Conservation (phyloP, 768 basidiomycete species). For the Cystofilobasidium bisporidii region DNA sequence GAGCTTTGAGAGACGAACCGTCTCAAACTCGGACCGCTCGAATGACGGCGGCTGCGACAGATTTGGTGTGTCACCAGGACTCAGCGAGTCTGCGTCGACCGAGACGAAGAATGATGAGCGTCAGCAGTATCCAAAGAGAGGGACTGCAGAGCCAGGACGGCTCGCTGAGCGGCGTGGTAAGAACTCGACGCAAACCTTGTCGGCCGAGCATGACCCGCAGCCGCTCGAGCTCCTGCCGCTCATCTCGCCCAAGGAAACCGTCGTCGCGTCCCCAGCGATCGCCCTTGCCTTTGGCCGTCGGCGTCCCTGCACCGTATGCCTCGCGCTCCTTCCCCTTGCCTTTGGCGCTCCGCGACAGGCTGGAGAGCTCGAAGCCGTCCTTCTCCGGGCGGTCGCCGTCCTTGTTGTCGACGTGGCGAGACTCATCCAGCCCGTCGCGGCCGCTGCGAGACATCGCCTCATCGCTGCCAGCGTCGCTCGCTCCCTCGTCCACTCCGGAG, state of each 20-base stretch:
- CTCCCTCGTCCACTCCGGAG: background rate
- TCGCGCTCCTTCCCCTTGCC: background rate
- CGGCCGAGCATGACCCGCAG: background rate
- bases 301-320: background rate
- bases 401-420: too few species aligned
- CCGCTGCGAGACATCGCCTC: too few species aligned
- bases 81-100: background rate
- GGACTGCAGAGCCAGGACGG: too few species aligned
- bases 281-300: too few species aligned
- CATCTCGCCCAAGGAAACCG: background rate
- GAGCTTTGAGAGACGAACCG: conserved; percentile 11
- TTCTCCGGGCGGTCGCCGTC: too few species aligned
- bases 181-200: too few species aligned
- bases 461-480: background rate
- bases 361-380: too few species aligned
- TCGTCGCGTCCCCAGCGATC: background rate
- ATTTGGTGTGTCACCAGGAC: background rate
- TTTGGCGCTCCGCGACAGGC: background rate
- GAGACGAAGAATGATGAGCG: too few species aligned
- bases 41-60: conserved; percentile 13
- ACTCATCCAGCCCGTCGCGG: too few species aligned
- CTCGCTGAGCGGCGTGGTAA: too few species aligned
- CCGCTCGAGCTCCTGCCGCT: background rate
- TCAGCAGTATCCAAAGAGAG: too few species aligned
- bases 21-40: conserved; percentile 27